phyloP scores from a whole-genome alignment of 2,329 filamentous ascomycete species.

The Dactylellina drechsleri region DNA sequence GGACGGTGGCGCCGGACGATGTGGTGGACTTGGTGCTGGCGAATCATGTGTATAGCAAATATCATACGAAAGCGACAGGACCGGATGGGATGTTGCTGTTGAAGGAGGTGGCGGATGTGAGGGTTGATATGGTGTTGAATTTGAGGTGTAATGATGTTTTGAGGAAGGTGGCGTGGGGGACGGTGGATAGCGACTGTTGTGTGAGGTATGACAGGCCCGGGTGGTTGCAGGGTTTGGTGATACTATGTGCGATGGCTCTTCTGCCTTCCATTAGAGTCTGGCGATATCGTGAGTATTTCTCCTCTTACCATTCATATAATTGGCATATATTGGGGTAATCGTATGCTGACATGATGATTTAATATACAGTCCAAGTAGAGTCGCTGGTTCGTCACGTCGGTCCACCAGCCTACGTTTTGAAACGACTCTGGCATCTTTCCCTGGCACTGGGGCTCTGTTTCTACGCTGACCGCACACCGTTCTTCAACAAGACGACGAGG shows the following conservation, averaged over 20 bases:
- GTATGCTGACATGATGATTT: neutral
- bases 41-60: conserved; percentile 64
- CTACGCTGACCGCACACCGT: conserved; percentile 67
- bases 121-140: conserved; percentile 68
- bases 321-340: no score
- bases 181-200: conserved; percentile 67
- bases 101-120: conserved; percentile 64
- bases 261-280: conserved; percentile 46
- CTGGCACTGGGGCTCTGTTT: conserved; percentile 65
- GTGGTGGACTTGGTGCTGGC: conserved; percentile 36
- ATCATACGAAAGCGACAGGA: conserved; percentile 62
- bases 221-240: conserved; percentile 60
- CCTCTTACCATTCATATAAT: no score
- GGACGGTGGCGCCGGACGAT: conserved; percentile 56
- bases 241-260: conserved; percentile 54
- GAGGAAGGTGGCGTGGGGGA: conserved; percentile 9
- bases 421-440: conserved; percentile 55
- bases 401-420: neutral
- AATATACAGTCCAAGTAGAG: neutral
- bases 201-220: conserved; percentile 62
- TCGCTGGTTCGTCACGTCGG: neutral
- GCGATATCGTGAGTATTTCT: conserved; percentile 20
- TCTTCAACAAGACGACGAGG: conserved; percentile 68
- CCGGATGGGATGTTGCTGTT: conserved; percentile 66
- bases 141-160: conserved; percentile 66